phyloP scores from a whole-genome alignment of 495 filamentous ascomycete genomes.

The Hyphodiscus hymeniophilus region DNA sequence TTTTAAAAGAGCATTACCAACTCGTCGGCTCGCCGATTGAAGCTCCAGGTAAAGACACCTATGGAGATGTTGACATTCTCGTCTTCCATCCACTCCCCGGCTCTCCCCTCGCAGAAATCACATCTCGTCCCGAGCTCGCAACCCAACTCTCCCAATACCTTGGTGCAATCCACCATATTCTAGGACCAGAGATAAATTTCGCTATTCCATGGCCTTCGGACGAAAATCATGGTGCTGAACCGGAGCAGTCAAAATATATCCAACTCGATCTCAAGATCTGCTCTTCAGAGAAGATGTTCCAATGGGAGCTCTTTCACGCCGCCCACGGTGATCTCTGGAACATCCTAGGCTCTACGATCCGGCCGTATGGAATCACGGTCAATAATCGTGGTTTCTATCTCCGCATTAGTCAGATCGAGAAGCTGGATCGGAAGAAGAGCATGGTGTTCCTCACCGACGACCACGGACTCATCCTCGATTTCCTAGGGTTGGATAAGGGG shows the following conservation, averaged over 20 bases:
- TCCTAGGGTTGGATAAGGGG: slow-evolving; percentile 45
- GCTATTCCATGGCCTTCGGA: slow-evolving; percentile 41
- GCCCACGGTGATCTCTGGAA: slow-evolving; percentile 61
- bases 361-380: slow-evolving; percentile 53
- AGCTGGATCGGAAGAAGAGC: slow-evolving; percentile 40
- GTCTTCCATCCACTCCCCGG: slow-evolving; percentile 30
- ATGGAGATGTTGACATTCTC: slow-evolving; percentile 56
- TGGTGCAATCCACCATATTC: slow-evolving; percentile 23
- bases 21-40: slow-evolving; percentile 42
- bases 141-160: slow-evolving; percentile 21
- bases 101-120: no score
- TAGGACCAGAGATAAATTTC: slow-evolving; percentile 26
- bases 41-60: slow-evolving; percentile 43
- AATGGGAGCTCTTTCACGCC: slow-evolving; percentile 54
- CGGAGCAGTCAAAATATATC: slow-evolving; percentile 29
- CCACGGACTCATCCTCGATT: slow-evolving; percentile 42
- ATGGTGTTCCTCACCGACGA: slow-evolving; percentile 48
- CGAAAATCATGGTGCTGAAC: background rate
- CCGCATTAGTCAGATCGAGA: slow-evolving; percentile 54
- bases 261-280: slow-evolving; percentile 60
- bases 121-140: background rate
- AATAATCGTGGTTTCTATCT: slow-evolving; percentile 52
- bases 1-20: slow-evolving; percentile 37
- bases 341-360: slow-evolving; percentile 51
- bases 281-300: slow-evolving; percentile 28